phyloP scores from a whole-genome alignment of 2,329 filamentous ascomycete species.

The Talaromyces amestolkiae region DNA sequence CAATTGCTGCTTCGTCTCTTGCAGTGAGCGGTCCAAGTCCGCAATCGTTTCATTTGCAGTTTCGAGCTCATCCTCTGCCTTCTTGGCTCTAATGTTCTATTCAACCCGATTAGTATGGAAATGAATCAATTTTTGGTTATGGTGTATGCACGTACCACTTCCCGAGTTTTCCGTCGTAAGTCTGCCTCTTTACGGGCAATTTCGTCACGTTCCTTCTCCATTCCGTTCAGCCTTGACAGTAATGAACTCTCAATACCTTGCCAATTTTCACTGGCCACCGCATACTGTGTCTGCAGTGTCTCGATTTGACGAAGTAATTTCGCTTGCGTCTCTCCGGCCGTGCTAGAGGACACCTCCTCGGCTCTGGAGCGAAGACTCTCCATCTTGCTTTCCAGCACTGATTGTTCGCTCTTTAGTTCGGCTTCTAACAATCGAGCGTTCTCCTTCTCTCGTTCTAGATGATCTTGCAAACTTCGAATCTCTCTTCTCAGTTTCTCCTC shows the following conservation, averaged over 20 bases:
- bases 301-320: constrained; percentile 93
- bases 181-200: constrained; percentile 78
- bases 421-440: constrained; percentile 65
- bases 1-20: constrained; percentile 62
- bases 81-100: constrained; percentile 65
- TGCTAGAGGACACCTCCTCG: constrained; percentile 84
- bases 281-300: constrained; percentile 91
- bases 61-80: constrained; percentile 80
- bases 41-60: constrained; percentile 49
- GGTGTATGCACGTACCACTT: constrained; percentile 60
- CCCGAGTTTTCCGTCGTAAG: constrained; percentile 82
- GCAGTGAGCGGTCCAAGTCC: constrained; percentile 56
- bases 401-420: constrained; percentile 76
- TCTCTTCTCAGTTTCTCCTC: constrained; percentile 69
- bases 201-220: constrained; percentile 92
- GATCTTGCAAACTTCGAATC: constrained; percentile 69
- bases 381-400: constrained; percentile 78
- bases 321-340: constrained; percentile 76
- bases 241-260: constrained; percentile 90
- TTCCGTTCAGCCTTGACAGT: constrained; percentile 67
- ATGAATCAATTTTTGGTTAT: background rate
- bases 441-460: constrained; percentile 69
- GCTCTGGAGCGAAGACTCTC: constrained; percentile 80
- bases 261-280: constrained; percentile 94
- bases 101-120: constrained; percentile 23